Evolutionary conservation across 2,329 filamentous ascomycete genomes (phyloP).

Genomic region (Corynespora cassiicola): DNA sequence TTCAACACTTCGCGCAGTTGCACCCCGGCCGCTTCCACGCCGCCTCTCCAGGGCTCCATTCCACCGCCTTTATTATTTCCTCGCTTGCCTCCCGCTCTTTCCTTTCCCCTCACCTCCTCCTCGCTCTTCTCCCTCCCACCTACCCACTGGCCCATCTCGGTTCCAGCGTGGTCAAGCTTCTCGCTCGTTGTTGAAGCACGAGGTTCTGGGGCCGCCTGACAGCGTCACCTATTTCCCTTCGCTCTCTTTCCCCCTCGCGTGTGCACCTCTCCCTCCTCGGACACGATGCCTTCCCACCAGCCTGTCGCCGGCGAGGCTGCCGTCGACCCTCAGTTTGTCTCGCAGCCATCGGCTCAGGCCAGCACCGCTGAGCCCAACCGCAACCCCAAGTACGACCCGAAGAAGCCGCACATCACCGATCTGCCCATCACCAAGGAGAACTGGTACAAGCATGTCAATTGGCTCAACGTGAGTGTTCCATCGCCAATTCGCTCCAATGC

Average conservation of each 20-base stretch:
- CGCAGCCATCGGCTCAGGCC: conserved; percentile 55
- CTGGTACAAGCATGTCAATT: conserved; percentile 94
- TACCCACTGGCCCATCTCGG: conserved; percentile 14
- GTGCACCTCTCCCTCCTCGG: conserved; percentile 8
- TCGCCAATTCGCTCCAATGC: not conserved
- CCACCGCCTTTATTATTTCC: conserved; percentile 33
- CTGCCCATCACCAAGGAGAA: conserved; percentile 80
- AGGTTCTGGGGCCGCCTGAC: conserved; percentile 21
- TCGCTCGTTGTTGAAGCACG: conserved; percentile 25
- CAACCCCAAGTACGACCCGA: conserved; percentile 61
- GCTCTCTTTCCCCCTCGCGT: conserved; percentile 13
- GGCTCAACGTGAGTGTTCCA: conserved; percentile 73
- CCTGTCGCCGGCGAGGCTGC: conserved; percentile 55
- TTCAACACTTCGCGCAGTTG: conserved; percentile 25
- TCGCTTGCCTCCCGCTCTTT: conserved; percentile 16
- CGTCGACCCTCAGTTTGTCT: conserved; percentile 56
- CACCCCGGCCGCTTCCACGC: conserved; percentile 15
- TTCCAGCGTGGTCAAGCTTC: conserved; percentile 28
- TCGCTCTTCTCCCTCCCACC: conserved; percentile 17
- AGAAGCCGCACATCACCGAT: conserved; percentile 88
- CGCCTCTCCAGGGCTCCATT: conserved; percentile 20
- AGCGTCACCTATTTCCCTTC: conserved; percentile 23
- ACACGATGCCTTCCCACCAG: conserved; percentile 60
- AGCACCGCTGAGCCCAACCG: conserved; percentile 59
- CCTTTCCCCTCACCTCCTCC: conserved; percentile 21